Conservation (phyloP, 2,329 filamentous ascomycete species). For the Cladosporium sp. region DNA sequence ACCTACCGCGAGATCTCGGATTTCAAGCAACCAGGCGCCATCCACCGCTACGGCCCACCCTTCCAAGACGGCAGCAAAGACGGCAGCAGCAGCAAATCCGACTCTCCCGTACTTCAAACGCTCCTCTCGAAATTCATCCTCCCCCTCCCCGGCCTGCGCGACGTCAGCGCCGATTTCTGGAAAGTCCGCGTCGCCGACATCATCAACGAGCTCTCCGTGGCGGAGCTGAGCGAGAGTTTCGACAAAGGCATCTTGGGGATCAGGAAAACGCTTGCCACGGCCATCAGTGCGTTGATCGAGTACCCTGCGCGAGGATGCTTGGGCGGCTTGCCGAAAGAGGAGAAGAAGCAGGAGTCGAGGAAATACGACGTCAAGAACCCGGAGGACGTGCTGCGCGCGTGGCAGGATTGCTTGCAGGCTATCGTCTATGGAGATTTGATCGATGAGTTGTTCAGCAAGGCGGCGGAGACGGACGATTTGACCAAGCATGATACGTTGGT, state of each 20-base stretch:
- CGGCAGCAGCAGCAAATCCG: slow-evolving; percentile 34
- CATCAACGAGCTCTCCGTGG: slow-evolving; percentile 59
- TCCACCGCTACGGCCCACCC: slow-evolving; percentile 66
- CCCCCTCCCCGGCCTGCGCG: slow-evolving; percentile 61
- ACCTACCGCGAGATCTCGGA: slow-evolving; percentile 64
- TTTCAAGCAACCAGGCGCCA: slow-evolving; percentile 63
- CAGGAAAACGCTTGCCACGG: slow-evolving; percentile 70
- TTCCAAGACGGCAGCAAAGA: slow-evolving; percentile 59
- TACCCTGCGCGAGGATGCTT: slow-evolving; percentile 63
- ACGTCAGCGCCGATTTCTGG: slow-evolving; percentile 64
- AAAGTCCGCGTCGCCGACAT: slow-evolving; percentile 56
- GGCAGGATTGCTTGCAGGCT: slow-evolving; percentile 62
- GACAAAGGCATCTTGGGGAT: slow-evolving; percentile 73
- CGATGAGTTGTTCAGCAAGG: slow-evolving; percentile 60
- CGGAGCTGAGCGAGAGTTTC: slow-evolving; percentile 74
- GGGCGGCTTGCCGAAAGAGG: slow-evolving; percentile 51
- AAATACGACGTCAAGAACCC: slow-evolving; percentile 58
- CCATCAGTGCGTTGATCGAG: slow-evolving; percentile 65
- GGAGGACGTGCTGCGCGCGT: slow-evolving; percentile 59
- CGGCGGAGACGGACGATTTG: slow-evolving; percentile 57
- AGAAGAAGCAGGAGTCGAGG: slow-evolving; percentile 25
- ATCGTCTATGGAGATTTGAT: slow-evolving; percentile 65
- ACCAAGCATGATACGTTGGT: slow-evolving; percentile 60
- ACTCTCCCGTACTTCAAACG: slow-evolving; percentile 60
- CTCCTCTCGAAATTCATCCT: slow-evolving; percentile 64